A percentile compares a stretch with the other conserved stretches of the same genome.
Evolutionary conservation across 306 rosid genomes (phyloP).

Genomic region (Dryas drummondii): DNA sequence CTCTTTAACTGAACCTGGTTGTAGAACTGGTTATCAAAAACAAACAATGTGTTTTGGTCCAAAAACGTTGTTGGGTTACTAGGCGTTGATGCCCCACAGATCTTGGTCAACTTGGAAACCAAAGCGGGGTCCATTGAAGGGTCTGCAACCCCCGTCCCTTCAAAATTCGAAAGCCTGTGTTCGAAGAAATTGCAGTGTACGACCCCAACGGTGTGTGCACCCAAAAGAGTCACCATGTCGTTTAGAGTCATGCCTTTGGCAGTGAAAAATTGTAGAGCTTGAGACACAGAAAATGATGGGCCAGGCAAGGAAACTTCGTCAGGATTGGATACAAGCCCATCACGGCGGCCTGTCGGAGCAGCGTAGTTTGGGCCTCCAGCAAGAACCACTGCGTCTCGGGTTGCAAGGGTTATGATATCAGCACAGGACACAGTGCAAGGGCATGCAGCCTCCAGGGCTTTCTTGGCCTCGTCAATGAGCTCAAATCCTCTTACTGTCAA

Average conservation of each 20-base stretch:
- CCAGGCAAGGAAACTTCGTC: conserved; percentile 36
- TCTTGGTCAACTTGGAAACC: conserved; percentile 14
- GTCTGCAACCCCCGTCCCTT: conserved; percentile 19
- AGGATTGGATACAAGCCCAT: conserved; percentile 32
- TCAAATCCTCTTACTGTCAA: conserved; percentile 37
- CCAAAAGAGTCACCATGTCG: conserved; percentile 60
- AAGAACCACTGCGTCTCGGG: conserved; percentile 48
- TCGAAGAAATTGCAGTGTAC: conserved; percentile 46
- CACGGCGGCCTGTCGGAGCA: conserved; percentile 49
- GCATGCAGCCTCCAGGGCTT: conserved; percentile 40
- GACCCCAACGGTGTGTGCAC: conserved; percentile 62
- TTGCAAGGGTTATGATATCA: conserved; percentile 53
- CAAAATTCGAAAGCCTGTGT: conserved; percentile 28
- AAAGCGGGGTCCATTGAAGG: conserved; percentile 48
- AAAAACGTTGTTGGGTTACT: conserved; percentile 25
- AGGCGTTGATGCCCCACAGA: not conserved
- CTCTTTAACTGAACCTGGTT: conserved; percentile 27
- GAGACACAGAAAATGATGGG: conserved; percentile 25
- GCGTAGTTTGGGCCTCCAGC: conserved; percentile 51
- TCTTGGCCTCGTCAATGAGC: conserved; percentile 45
- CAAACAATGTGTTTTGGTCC: conserved; percentile 49
- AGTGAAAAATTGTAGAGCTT: too few species aligned
- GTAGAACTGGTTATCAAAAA: conserved; percentile 45
- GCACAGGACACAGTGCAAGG: conserved; percentile 61
- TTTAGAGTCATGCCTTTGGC: conserved; percentile 31